Evolutionary conservation across 805 yeast species (phyloP).

Genomic region (Pichia occidentalis): DNA sequence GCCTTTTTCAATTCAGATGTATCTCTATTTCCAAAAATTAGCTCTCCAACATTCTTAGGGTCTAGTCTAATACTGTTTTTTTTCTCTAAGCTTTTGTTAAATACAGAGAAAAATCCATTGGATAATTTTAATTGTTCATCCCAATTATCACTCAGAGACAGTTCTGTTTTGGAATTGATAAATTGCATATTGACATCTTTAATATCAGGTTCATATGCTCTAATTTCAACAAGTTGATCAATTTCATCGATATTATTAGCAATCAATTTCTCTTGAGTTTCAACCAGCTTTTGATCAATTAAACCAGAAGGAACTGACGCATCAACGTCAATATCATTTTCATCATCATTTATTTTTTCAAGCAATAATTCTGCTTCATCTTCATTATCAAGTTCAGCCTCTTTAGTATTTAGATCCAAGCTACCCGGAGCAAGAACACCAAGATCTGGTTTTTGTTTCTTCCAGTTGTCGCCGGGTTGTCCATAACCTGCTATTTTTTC

Average conservation of each 20-base stretch:
- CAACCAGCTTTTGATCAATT: slow-evolving; percentile 7
- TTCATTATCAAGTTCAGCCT: not conserved
- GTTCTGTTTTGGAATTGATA: slow-evolving; percentile 34
- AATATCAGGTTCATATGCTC: slow-evolving; percentile 64
- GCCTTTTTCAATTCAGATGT: slow-evolving; percentile 13
- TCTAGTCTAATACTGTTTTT: slow-evolving; percentile 14
- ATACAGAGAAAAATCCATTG: slow-evolving; percentile 37
- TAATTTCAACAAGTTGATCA: slow-evolving; percentile 46
- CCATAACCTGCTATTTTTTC: slow-evolving; percentile 20
- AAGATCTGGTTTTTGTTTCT: slow-evolving; percentile 24
- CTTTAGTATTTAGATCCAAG: slow-evolving; percentile 12
- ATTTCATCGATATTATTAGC: slow-evolving; percentile 10
- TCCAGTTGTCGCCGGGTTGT: slow-evolving; percentile 18
- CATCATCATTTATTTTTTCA: not conserved
- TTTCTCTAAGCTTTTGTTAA: slow-evolving; percentile 20
- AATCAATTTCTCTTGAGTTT: slow-evolving; percentile 6
- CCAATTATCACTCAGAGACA: slow-evolving; percentile 57
- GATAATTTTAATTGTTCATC: slow-evolving; percentile 52
- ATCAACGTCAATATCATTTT: slow-evolving; percentile 8
- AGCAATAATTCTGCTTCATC: slow-evolving; percentile 17
- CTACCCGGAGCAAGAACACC: slow-evolving; percentile 27
- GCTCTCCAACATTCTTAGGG: slow-evolving; percentile 18
- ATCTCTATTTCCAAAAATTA: slow-evolving; percentile 17
- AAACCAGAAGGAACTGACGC: slow-evolving; percentile 6
- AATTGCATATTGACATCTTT: slow-evolving; percentile 40